Conservation (phyloP, 352 stramenopile species). For the Phytophthora pistaciae region DNA sequence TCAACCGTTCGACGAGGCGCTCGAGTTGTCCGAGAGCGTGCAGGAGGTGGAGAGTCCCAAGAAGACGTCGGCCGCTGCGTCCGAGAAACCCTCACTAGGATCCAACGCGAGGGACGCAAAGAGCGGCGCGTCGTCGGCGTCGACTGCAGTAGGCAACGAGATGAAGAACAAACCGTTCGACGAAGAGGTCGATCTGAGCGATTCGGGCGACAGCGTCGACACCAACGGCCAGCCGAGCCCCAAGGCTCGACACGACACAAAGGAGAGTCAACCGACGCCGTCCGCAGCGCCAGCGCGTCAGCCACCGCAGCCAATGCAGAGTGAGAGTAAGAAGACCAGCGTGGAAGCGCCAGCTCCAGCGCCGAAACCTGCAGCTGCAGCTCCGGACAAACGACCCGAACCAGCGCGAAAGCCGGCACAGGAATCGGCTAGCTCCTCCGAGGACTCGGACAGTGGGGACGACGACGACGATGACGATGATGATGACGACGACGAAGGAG, state of each 20-base stretch:
- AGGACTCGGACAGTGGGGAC: constrained; percentile 72
- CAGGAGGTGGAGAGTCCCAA: constrained; percentile 78
- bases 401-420: constrained; percentile 59
- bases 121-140: neutral
- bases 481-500: constrained; percentile 66
- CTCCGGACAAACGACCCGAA: constrained; percentile 44
- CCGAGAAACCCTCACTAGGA: constrained; percentile 20
- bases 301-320: constrained; percentile 10
- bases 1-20: constrained; percentile 82
- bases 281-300: constrained; percentile 17
- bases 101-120: constrained; percentile 12
- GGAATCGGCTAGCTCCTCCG: constrained; percentile 74
- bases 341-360: constrained; percentile 13
- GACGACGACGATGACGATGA: constrained; percentile 76
- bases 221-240: constrained; percentile 81
- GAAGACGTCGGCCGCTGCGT: constrained; percentile 29
- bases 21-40: constrained; percentile 84
- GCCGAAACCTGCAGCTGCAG: constrained; percentile 37
- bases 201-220: constrained; percentile 87
- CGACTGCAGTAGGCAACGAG: constrained; percentile 41
- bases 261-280: constrained; percentile 17
- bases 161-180: constrained; percentile 90
- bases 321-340: constrained; percentile 20
- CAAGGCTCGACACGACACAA: constrained; percentile 33
- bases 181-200: constrained; percentile 87